Evolutionary conservation across 306 rosid genomes (phyloP).

Genomic region (Castanopsis chinensis): DNA sequence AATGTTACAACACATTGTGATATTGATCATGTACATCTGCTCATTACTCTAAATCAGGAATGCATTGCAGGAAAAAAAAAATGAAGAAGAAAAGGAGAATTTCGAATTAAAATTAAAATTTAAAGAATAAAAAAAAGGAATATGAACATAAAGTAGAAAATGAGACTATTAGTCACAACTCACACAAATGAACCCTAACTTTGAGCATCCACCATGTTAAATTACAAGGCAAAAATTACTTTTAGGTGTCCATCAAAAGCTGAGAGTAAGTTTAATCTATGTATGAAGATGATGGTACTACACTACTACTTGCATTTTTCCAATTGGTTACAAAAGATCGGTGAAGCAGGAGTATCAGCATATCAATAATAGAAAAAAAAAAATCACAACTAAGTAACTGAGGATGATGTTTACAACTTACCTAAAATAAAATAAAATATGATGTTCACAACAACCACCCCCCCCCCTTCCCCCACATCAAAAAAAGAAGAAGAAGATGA

Average conservation of each 20-base stretch:
- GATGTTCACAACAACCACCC: no score
- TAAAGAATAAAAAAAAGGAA: slow-evolving; percentile 1
- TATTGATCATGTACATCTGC: neutral
- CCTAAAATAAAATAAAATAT: no score
- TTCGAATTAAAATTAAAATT: neutral
- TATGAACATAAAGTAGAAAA: neutral
- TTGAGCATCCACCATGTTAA: neutral
- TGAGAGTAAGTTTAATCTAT: neutral
- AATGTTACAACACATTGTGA: neutral
- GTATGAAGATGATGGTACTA: neutral
- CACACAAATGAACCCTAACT: neutral
- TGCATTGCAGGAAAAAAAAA: neutral
- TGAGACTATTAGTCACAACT: neutral
- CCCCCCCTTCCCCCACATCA: neutral
- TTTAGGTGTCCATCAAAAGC: neutral
- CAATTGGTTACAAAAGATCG: neutral
- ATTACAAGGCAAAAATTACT: neutral
- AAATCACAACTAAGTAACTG: neutral
- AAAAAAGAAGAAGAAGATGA: neutral
- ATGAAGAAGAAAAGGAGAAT: neutral
- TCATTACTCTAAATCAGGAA: neutral
- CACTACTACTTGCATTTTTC: neutral
- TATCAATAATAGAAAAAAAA: neutral
- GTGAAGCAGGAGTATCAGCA: neutral
- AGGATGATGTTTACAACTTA: slow-evolving; percentile 31